A percentile compares a stretch with the other conserved stretches of the same genome.
These are phyloP conservation scores for Gossypium davidsonii DNA, from an alignment of 441 rosid species.

Conservation along the genomic window DNA sequence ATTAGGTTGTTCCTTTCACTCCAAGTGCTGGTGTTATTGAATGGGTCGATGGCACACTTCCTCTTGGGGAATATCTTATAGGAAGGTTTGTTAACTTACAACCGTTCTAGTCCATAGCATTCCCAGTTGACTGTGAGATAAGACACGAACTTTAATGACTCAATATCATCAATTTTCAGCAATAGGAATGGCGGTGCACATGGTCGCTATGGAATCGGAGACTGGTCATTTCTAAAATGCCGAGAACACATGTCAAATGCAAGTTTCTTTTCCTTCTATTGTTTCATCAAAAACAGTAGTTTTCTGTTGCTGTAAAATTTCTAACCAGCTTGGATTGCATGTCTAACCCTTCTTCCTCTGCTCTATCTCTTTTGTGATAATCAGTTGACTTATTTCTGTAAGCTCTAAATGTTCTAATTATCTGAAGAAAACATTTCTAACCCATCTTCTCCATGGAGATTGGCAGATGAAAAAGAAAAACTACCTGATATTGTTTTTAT, in stretches of 20 bases:
- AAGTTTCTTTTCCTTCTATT: constrained; percentile 31
- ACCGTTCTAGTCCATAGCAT: not conserved
- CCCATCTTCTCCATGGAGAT: constrained; percentile 3
- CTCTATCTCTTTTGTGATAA: not conserved
- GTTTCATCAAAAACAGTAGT: not conserved
- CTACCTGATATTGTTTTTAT: not conserved
- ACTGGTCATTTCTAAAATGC: constrained; percentile 81
- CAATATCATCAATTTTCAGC: constrained; percentile 41
- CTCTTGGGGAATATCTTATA: constrained; percentile 90
- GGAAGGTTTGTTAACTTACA: constrained; percentile 60
- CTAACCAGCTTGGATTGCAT: not conserved
- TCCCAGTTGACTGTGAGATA: constrained; percentile 11
- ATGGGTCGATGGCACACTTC: constrained; percentile 97
- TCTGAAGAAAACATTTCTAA: not conserved
- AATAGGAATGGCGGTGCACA: constrained; percentile 85
- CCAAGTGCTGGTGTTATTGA: constrained; percentile 99
- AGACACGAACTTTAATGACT: constrained; percentile 6
- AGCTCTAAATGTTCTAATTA: not conserved
- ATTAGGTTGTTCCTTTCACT: constrained; percentile 93
- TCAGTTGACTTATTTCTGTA: not conserved
- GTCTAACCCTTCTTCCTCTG: not conserved
- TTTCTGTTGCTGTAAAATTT: not conserved
- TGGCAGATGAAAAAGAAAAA: not conserved
- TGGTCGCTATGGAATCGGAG: constrained; percentile 74
- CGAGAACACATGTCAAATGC: constrained; percentile 74